These are phyloP conservation scores for Dinochytrium kinnereticum DNA, from an alignment of 371 early-diverging fungal genomes.

Conservation along the genomic window DNA sequence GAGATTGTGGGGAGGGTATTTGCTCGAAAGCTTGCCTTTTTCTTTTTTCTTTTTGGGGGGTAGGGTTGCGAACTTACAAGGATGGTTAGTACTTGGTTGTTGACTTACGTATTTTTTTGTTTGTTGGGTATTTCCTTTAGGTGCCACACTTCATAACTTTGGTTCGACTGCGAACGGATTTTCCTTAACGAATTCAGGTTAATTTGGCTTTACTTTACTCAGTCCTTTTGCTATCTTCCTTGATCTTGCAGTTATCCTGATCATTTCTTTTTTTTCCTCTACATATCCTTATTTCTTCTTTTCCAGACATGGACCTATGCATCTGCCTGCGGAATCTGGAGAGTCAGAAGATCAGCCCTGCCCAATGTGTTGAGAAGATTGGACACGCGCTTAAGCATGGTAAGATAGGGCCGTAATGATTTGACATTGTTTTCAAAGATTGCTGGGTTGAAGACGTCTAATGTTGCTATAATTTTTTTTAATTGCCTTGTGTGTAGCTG, in stretches of 20 bases:
- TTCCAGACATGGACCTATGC: conserved; percentile 40
- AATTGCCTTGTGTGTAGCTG: conserved; percentile 24
- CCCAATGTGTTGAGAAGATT: conserved; percentile 41
- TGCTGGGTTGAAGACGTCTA: no score
- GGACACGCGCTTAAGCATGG: conserved; percentile 39
- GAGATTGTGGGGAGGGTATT: conserved; percentile 33
- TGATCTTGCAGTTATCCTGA: no score
- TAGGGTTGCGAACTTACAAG: no score
- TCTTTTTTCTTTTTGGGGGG: background rate
- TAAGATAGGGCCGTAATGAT: conserved; percentile 6
- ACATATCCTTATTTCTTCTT: background rate
- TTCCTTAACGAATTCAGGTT: conserved; percentile 38
- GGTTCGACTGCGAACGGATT: conserved; percentile 41
- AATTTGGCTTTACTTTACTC: background rate
- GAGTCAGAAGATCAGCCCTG: conserved; percentile 18
- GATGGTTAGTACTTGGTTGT: background rate
- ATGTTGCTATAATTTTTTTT: no score
- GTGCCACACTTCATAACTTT: conserved; percentile 34
- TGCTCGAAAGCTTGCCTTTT: conserved; percentile 19
- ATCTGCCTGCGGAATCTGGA: conserved; percentile 22
- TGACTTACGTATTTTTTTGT: background rate
- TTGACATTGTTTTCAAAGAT: background rate
- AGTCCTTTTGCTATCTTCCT: no score
- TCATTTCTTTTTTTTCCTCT: no score
- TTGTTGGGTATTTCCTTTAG: background rate